These are phyloP conservation scores for Abrus precatorius DNA, from an alignment of 306 rosid genomes.

Conservation along the genomic window DNA sequence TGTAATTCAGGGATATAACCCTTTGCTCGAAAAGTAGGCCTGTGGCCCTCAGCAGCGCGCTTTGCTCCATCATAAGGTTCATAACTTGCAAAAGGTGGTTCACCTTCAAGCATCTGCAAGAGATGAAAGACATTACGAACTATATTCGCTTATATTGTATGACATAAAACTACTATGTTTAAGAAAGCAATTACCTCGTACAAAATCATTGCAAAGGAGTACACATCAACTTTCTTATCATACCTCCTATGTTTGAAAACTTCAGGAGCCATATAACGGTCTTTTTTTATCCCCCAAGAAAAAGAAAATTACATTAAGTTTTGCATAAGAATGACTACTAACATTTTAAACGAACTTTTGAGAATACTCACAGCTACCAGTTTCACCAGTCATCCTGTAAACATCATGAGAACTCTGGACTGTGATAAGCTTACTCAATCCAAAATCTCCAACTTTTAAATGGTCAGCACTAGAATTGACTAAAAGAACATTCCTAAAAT, in stretches of 20 bases:
- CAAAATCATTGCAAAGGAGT: constrained; percentile 94
- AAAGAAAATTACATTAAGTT: constrained; percentile 37
- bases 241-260: constrained; percentile 93
- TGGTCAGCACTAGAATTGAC: constrained; percentile 97
- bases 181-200: constrained; percentile 76
- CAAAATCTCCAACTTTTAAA: constrained; percentile 97
- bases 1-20: constrained; percentile 72
- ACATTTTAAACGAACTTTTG: constrained; percentile 23
- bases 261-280: constrained; percentile 99
- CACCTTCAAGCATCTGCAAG: constrained; percentile 96
- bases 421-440: constrained; percentile 96
- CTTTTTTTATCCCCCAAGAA: constrained; percentile 60
- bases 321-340: constrained; percentile 13
- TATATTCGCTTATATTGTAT: constrained; percentile 34
- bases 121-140: constrained; percentile 43
- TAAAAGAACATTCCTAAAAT: constrained; percentile 91
- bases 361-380: constrained; percentile 94
- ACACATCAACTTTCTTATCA: constrained; percentile 96
- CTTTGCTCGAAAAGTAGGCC: constrained; percentile 79
- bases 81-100: constrained; percentile 80
- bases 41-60: constrained; percentile 85
- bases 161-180: constrained; percentile 28
- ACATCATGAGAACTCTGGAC: constrained; percentile 92
- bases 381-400: constrained; percentile 99
- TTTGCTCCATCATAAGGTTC: constrained; percentile 97